Percentiles rank a stretch among this genome's conserved stretches.
These are phyloP conservation scores for Remersonia thermophila DNA, from an alignment of 2,329 filamentous ascomycete genomes.

Conservation along the genomic window DNA sequence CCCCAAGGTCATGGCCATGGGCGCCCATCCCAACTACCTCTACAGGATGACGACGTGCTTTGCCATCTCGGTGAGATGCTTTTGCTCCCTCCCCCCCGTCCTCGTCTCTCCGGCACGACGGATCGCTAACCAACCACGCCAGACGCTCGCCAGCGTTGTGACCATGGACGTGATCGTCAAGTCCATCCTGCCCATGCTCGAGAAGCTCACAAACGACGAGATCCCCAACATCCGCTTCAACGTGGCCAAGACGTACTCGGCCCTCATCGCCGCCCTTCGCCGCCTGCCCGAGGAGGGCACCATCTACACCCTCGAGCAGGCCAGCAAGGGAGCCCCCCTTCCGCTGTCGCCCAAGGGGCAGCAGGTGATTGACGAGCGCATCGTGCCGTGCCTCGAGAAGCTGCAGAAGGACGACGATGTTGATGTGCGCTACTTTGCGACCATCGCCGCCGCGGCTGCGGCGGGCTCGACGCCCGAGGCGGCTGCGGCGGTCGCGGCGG, in stretches of 20 bases:
- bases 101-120: not conserved
- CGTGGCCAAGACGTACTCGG: conserved; percentile 91
- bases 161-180: conserved; percentile 86
- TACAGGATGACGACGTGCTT: conserved; percentile 99
- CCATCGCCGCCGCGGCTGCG: conserved; percentile 61
- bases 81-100: not conserved
- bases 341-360: conserved; percentile 58
- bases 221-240: conserved; percentile 99
- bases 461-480: conserved; percentile 22
- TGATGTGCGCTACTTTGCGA: conserved; percentile 95
- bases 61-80: conserved; percentile 84
- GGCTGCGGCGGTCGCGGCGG: no score
- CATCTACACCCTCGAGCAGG: conserved; percentile 72
- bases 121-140: conserved; percentile 6
- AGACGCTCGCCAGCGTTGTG: conserved; percentile 91
- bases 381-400: conserved; percentile 85
- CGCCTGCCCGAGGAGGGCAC: conserved; percentile 83
- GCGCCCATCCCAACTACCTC: conserved; percentile 93
- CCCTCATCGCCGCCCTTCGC: conserved; percentile 83
- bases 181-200: conserved; percentile 90
- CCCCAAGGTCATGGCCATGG: conserved; percentile 97
- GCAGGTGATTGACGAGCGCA: conserved; percentile 72
- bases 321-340: conserved; percentile 38
- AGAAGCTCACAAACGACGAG: conserved; percentile 83
- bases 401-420: conserved; percentile 95